Evolutionary conservation across 139 green algal genomes (phyloP).

Genomic region (Chlamydomonas asymmetrica): DNA sequence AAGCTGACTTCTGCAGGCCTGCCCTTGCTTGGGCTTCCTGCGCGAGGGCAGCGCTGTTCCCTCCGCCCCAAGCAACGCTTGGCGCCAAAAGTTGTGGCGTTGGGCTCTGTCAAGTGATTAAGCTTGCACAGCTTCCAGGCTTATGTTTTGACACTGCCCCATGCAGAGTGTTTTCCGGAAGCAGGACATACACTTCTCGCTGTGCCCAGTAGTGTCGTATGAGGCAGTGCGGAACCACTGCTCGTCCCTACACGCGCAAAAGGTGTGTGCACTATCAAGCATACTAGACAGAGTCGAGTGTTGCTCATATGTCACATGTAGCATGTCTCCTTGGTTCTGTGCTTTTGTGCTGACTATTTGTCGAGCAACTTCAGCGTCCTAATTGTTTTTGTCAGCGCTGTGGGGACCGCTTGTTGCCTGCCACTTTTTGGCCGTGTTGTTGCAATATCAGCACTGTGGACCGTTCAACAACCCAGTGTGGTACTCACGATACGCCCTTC

Average conservation of each 20-base stretch:
- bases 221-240: conserved; percentile 44
- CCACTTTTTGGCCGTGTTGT: neutral
- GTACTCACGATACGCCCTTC: neutral
- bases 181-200: conserved; percentile 37
- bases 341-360: neutral
- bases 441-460: neutral
- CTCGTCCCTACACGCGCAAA: conserved; percentile 6
- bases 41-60: neutral
- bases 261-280: conserved; percentile 14
- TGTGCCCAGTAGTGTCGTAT: conserved; percentile 59
- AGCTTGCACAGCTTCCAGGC: neutral
- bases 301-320: neutral
- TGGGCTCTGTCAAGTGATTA: neutral
- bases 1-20: neutral
- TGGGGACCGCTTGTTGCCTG: neutral
- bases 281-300: neutral
- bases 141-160: neutral
- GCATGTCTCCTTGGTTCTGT: neutral
- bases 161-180: conserved; percentile 44
- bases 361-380: neutral
- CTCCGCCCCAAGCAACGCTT: neutral
- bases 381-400: neutral
- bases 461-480: neutral
- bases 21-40: neutral
- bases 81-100: neutral